Conservation (phyloP, 1,139 yeast species). For the Zhuliangozyma blackwelliae region DNA sequence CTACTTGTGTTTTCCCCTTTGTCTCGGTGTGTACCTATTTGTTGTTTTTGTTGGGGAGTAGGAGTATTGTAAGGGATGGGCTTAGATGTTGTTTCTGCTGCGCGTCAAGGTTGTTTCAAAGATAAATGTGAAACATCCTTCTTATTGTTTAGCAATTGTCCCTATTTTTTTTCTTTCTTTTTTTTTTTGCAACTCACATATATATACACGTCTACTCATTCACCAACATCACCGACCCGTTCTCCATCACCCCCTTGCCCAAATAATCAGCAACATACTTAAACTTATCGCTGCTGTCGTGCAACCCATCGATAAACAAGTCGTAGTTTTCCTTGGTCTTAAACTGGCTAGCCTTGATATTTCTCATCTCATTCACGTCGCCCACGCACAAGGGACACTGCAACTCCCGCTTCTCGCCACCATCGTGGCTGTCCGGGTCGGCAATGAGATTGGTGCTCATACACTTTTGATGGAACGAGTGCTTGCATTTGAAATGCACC, state of each 20-base stretch:
- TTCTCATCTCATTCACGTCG: conserved; percentile 62
- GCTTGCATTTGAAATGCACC: conserved; percentile 81
- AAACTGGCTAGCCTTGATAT: conserved; percentile 56
- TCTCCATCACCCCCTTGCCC: conserved; percentile 83
- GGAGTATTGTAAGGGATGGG: no score
- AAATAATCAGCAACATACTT: conserved; percentile 75
- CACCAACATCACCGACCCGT: conserved; percentile 16
- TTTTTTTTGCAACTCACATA: no score
- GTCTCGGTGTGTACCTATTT: no score
- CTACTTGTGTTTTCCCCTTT: no score
- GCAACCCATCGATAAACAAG: conserved; percentile 55
- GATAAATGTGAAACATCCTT: no score
- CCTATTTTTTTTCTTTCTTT: no score
- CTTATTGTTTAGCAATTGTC: no score
- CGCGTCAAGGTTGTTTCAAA: no score
- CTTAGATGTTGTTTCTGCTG: no score
- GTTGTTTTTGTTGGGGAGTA: no score
- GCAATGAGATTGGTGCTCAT: conserved; percentile 44
- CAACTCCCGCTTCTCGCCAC: conserved; percentile 15
- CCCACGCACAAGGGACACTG: conserved; percentile 72
- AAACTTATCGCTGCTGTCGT: conserved; percentile 62
- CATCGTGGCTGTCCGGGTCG: conserved; percentile 7
- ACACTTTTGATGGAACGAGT: conserved; percentile 84
- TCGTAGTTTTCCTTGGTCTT: conserved; percentile 61
- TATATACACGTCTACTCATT: neutral